phyloP scores from a whole-genome alignment of 345 rosid species.

The Hibiscus mutabilis region DNA sequence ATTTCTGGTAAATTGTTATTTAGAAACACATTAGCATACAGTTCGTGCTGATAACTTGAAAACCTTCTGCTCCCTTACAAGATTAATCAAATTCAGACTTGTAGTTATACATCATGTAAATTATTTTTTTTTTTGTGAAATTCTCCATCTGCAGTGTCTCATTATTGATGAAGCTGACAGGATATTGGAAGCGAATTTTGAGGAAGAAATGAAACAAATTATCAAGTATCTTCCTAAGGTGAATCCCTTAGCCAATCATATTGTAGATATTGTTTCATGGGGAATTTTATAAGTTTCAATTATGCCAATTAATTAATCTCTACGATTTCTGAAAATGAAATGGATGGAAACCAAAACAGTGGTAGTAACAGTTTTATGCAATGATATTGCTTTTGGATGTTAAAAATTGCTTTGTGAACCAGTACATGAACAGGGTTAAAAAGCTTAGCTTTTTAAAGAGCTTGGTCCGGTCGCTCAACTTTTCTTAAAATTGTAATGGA shows the following conservation, averaged over 20 bases:
- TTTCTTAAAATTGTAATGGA: neutral
- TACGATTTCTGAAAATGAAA: neutral
- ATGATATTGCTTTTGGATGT: neutral
- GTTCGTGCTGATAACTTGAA: neutral
- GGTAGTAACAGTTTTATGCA: neutral
- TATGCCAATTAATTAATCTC: neutral
- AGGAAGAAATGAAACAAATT: slow-evolving; percentile 98
- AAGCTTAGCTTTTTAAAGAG: neutral
- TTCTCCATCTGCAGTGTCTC: slow-evolving; percentile 56
- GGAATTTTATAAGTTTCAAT: neutral
- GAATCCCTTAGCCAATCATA: slow-evolving; percentile 2
- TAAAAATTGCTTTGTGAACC: neutral
- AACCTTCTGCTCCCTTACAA: neutral
- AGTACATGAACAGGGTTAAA: neutral
- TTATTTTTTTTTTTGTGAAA: neutral
- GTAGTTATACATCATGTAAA: neutral
- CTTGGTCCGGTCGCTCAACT: neutral
- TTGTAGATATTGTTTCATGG: neutral
- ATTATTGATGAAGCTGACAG: slow-evolving; percentile 96
- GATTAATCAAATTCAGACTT: neutral
- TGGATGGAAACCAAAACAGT: neutral
- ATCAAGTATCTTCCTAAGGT: slow-evolving; percentile 85
- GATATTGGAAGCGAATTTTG: slow-evolving; percentile 94
- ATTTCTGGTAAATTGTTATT: neutral
- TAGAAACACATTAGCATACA: neutral